Base-by-base conservation (phyloP, 2,329 filamentous ascomycete species). In the Alternaria panax region DNA sequence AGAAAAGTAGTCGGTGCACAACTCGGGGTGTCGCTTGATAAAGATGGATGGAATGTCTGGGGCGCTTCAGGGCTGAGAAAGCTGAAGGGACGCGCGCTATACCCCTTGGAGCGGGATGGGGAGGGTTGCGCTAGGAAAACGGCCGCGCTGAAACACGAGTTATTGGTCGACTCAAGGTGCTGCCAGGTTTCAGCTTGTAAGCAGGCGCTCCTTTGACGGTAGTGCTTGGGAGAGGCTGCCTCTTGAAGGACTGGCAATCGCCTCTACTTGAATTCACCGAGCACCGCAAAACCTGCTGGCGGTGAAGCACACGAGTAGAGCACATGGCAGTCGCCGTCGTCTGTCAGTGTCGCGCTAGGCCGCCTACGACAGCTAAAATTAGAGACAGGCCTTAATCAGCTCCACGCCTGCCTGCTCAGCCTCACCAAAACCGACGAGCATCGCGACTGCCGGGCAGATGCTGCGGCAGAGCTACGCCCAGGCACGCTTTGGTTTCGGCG, bases 11-110 rank as follows among this genome's bases (percentile, higher is more conserved):
- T 45, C 48, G 66, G 68, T 64, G 63, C 70, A 69, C 68, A 62
- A 64, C 65, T 67, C 66, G 70, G 65, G 63, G 54, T 46, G 64
- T 65, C 54, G 57, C 51, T 61, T 69, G 66, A 69, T 71, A 71
- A 70, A 70, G 60, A 59, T 45, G 22, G 46, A 64, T 63, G 64
- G 63, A 67, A 60, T 64, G 65, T 63, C 60, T 69, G 63, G 60
- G 61, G 43, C 59, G 51, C 47, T 50, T 50, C 58, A 58, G 62
- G 60, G 57, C 61, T 67, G 69, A 63, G 57, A 63, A 59, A 56
- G 57, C 56, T 61, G 61, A 51, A 62, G 47, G 60, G 58, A 54
- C 43, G 41, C 34, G 54, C 42, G 27, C 59, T 62, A 62, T 32
- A 43, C 59, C 59, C 38, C 32, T 58, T 61, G 50, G 16, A 43